Percentiles rank a stretch among this genome's conserved stretches.
These are phyloP conservation scores for Zea luxurians DNA, from an alignment of 176 grass and related monocot genomes.

Conservation along the genomic window DNA sequence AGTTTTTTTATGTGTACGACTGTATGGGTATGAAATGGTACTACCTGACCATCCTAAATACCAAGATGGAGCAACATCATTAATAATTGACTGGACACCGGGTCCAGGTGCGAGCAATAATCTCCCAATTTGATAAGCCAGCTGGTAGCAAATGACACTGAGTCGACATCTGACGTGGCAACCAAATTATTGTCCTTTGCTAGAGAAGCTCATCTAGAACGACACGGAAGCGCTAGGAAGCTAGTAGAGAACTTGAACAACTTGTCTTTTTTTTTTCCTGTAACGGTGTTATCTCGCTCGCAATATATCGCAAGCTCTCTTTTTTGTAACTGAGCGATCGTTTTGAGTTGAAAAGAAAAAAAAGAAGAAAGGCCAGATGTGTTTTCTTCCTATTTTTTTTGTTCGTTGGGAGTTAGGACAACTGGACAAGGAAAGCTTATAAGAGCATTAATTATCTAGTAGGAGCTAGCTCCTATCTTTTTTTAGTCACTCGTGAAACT, in stretches of 20 bases:
- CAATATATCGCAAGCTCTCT: neutral
- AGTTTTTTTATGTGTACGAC: neutral
- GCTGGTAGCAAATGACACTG: neutral
- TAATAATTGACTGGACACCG: neutral
- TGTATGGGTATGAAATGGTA: constrained; percentile 7
- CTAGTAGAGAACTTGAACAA: constrained; percentile 10
- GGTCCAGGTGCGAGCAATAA: constrained; percentile 6
- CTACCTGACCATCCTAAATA: neutral
- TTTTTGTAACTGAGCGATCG: neutral
- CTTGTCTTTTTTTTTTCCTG: neutral
- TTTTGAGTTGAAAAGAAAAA: constrained; percentile 14
- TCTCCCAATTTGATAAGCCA: constrained; percentile 27
- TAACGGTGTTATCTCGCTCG: neutral
- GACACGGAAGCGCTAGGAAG: neutral
- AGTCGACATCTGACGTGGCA: constrained; percentile 31
- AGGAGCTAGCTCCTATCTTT: too few relatives aligned
- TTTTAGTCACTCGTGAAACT: too few relatives aligned
- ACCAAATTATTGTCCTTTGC: neutral
- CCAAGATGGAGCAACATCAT: constrained; percentile 8
- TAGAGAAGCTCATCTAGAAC: constrained; percentile 8
- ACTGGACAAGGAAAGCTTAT: neutral
- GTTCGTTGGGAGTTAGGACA: neutral
- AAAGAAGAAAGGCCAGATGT: neutral
- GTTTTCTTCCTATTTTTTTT: neutral
- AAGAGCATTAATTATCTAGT: too few relatives aligned